These are phyloP conservation scores for Mycena galopus DNA, from an alignment of 768 basidiomycete species.

Conservation along the genomic window DNA sequence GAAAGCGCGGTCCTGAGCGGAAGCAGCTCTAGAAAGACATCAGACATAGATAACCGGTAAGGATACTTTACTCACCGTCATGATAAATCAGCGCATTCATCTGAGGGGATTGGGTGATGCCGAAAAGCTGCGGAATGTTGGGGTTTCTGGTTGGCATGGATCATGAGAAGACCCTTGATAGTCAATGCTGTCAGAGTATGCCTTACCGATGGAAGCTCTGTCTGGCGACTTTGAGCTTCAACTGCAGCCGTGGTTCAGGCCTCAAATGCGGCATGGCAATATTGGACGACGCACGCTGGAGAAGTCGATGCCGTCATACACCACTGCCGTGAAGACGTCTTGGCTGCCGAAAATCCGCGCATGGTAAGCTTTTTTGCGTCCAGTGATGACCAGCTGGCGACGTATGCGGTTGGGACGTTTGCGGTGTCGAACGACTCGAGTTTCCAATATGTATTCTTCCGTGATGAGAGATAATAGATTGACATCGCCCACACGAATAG, in stretches of 20 bases:
- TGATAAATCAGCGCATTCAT: constrained; percentile 5
- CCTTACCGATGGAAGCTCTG: background rate
- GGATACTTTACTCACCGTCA: background rate
- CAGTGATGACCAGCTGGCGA: background rate
- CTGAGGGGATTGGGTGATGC: background rate
- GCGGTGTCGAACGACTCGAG: background rate
- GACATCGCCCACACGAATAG: background rate
- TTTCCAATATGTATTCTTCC: background rate
- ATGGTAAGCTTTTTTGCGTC: background rate
- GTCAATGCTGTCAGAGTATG: too few species aligned
- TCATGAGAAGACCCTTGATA: too few species aligned
- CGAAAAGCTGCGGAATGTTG: background rate
- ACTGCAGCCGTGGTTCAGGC: background rate
- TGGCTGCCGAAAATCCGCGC: background rate
- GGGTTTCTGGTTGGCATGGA: background rate
- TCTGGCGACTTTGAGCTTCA: background rate
- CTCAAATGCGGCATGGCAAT: too few species aligned
- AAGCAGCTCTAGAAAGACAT: too few species aligned
- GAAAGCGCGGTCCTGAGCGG: too few species aligned
- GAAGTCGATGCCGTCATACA: background rate
- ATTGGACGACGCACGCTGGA: background rate
- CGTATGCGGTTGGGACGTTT: background rate
- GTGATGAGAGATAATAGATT: background rate
- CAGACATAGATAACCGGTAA: too few species aligned
- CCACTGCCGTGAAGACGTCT: background rate